Conservation (phyloP, 2,329 filamentous ascomycete species). For the Camillea tinctor region DNA sequence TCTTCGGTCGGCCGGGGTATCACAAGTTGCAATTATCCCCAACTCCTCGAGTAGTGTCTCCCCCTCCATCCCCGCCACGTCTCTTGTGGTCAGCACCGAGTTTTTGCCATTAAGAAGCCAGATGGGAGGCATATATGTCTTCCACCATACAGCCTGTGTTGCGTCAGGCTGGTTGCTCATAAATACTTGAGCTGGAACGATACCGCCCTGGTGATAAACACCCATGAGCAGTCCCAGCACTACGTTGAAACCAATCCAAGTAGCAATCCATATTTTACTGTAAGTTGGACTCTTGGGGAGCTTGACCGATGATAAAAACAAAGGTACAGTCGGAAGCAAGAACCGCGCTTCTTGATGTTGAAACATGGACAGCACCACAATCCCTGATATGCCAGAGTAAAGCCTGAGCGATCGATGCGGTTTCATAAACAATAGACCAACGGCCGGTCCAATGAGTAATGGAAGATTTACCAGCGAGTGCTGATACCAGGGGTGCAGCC, state of each 20-base stretch:
- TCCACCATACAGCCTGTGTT: conserved; percentile 77
- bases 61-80: conserved; percentile 71
- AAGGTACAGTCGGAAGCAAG: conserved; percentile 69
- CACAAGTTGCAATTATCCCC: conserved; percentile 59
- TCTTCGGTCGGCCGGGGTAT: conserved; percentile 55
- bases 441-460: conserved; percentile 69
- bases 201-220: conserved; percentile 77
- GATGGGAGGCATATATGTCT: conserved; percentile 78
- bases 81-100: conserved; percentile 65
- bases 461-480: conserved; percentile 71
- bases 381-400: conserved; percentile 71
- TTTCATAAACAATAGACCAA: conserved; percentile 56
- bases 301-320: conserved; percentile 72
- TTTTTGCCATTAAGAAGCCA: conserved; percentile 79
- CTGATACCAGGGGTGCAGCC: conserved; percentile 76
- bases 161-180: conserved; percentile 68
- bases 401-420: conserved; percentile 61
- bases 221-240: conserved; percentile 72
- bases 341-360: conserved; percentile 81
- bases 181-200: conserved; percentile 73
- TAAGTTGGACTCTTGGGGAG: conserved; percentile 56
- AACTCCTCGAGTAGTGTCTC: conserved; percentile 59
- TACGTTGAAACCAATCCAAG: conserved; percentile 70
- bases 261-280: conserved; percentile 53
- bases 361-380: conserved; percentile 69